Percentiles rank a stretch among this genome's conserved stretches.
These are phyloP conservation scores for Pleurostoma richardsiae DNA, from an alignment of 2,329 filamentous ascomycete genomes.

Conservation along the genomic window DNA sequence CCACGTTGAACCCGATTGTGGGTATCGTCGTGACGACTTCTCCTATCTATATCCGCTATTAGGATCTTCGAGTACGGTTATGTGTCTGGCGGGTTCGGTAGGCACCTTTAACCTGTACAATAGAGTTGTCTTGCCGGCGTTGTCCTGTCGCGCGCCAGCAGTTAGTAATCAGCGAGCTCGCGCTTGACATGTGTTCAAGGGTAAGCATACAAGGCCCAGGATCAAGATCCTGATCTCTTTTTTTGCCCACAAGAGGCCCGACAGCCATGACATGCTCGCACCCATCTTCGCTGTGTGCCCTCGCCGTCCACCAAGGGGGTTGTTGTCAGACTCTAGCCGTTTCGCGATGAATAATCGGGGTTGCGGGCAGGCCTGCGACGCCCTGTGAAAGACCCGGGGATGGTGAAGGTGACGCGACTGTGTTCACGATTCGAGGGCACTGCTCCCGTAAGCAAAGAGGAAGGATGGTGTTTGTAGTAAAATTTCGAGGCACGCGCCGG, in stretches of 20 bases:
- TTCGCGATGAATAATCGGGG: too few species aligned
- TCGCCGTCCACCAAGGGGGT: too few species aligned
- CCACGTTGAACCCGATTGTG: conserved; percentile 98
- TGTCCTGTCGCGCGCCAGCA: conserved; percentile 59
- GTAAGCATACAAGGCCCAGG: conserved; percentile 68
- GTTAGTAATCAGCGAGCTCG: conserved; percentile 8
- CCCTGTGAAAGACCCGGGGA: too few species aligned
- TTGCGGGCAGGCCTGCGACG: too few species aligned
- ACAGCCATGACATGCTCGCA: conserved; percentile 63
- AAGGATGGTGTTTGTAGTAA: too few species aligned
- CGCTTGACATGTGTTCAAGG: conserved; percentile 5
- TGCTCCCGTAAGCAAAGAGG: too few species aligned
- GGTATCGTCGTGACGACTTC: conserved; percentile 99
- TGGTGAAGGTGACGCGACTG: too few species aligned
- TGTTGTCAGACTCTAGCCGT: not conserved
- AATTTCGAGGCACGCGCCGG: too few species aligned
- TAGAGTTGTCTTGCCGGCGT: conserved; percentile 95
- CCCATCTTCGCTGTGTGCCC: conserved; percentile 45
- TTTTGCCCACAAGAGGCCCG: conserved; percentile 76
- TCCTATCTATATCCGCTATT: conserved; percentile 62
- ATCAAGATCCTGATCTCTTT: conserved; percentile 98
- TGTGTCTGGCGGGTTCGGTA: too few species aligned
- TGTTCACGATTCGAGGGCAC: too few species aligned
- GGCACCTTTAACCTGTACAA: conserved; percentile 89
- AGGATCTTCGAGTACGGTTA: too few species aligned